Base-by-base conservation (phyloP, 345 rosid genomes). In the Chamaenerion angustifolium region DNA sequence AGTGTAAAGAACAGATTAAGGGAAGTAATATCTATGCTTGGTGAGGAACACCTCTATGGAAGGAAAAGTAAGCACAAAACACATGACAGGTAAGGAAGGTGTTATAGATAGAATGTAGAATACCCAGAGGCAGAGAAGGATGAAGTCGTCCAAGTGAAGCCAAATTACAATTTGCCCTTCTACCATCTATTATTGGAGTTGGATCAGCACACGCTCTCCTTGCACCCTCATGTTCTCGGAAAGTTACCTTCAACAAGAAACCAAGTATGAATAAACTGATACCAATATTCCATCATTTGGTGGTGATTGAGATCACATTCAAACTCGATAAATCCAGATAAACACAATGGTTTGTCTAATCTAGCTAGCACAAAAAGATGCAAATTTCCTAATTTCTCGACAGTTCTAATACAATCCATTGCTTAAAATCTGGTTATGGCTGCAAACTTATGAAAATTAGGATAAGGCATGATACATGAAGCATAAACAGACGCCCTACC, bases 111-210 rank as follows among this genome's bases (percentile, higher is more conserved):
- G 68, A 64, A 52, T 61, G 18, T 56, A 43, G 56, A 16, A 58
- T 68, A 65, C 94, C 96, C 25, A 70, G 76, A 16, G 86, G 68
- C 45, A 77, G 51, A 1, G 81, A 78, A 9, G 76, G 79, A 11
- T 82, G 79, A 49, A 83, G 79, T 50, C 96, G 74, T 11, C 98
- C 98, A 56, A 84, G 82, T 1, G 96, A 86, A 59, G 98, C 98
- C 61, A 92, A 75, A 82, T 92, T 92, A 63, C 98, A 92, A 54
- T 92, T 92, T 1, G 98, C 95, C 3, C 93, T 80, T 62, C 98
- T 73, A 45, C 98, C 98, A 56, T 92, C 96, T 51, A 92, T 87
- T 40, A 84, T 43, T 8, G 98, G 98, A 49, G 78, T 64, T 46
- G 87, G 88, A 58, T 92, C 90, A 42, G 51, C 83, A 68, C 98